Evolutionary conservation across 352 stramenopile species (phyloP).

Genomic region (Pythium folliculosum): DNA sequence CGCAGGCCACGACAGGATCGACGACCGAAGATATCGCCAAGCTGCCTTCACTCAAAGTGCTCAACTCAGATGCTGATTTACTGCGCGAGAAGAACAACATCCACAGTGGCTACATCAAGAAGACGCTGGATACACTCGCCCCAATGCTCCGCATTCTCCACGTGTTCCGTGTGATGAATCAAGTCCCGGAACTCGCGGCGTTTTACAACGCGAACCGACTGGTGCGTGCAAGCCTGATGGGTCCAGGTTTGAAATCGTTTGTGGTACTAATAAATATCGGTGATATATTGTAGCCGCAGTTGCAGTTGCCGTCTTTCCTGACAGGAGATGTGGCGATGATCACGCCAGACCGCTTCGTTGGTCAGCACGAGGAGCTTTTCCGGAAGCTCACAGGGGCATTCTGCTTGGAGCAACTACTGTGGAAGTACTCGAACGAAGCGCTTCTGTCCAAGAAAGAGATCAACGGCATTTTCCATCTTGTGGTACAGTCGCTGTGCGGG

Average conservation of each 20-base stretch:
- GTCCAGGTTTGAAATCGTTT: too few species aligned
- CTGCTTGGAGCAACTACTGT: constrained; percentile 74
- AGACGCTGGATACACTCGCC: constrained; percentile 53
- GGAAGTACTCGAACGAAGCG: constrained; percentile 67
- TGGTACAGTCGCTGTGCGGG: constrained; percentile 74
- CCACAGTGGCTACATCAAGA: constrained; percentile 72
- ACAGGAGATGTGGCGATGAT: constrained; percentile 68
- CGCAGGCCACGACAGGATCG: constrained; percentile 13
- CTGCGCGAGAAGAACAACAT: constrained; percentile 62
- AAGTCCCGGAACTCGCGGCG: constrained; percentile 65
- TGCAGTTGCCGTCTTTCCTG: constrained; percentile 76
- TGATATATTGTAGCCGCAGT: constrained; percentile 46
- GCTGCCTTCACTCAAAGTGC: constrained; percentile 66
- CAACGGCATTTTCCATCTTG: constrained; percentile 77
- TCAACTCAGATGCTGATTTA: constrained; percentile 67
- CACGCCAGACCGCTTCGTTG: constrained; percentile 72
- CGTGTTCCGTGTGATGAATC: constrained; percentile 72
- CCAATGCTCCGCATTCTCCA: constrained; percentile 77
- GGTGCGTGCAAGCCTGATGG: constrained; percentile 27
- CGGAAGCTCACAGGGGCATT: constrained; percentile 76
- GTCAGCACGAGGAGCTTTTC: constrained; percentile 78
- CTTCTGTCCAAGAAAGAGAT: constrained; percentile 82
- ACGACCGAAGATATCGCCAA: constrained; percentile 39
- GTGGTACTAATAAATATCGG: neutral
- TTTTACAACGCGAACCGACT: constrained; percentile 84